Base-by-base conservation (phyloP, 371 early-diverging fungal species). In the Rhizopus sp. region DNA sequence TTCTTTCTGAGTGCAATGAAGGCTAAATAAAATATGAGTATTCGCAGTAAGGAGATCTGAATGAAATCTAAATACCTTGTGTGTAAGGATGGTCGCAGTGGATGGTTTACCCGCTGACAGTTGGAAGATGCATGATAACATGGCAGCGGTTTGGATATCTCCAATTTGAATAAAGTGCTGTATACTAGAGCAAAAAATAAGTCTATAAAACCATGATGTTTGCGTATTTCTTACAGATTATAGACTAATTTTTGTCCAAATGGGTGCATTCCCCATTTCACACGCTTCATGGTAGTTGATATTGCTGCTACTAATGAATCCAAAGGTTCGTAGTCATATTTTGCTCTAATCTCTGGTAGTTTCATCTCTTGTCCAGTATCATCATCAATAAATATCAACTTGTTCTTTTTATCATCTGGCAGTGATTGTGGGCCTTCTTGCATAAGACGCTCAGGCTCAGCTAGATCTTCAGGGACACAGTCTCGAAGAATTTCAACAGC, bases 121-220 rank as follows among this genome's bases (percentile, higher is more conserved):
- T 52, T 66, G 62, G 50, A 95, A 85, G 8, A 89, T 87, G 61
- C 93, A 93, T 2, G 88, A 77, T 5, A 95, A 72, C 69, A 95
- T 73, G 0, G 93, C 93, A 44, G 91, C 79, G 41, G 90, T 91
- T 67, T 95, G 95, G 31, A 92, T 80, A 72, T 95, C 94, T 7
- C 92, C 90, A 41, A 80, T 72, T 5, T 65, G 63, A 59, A 86
- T 82, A 60, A 88, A 81, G 59, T 88, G 82, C 0, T 79, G 64
- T 32, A 93, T 64, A 34, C 90, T 91, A 37, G 13, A 37, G 38
- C 7, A 37, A 37, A 37, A 37, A 37, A 37, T 13, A 37, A 2
- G 10, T 37, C 15, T 10, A 42, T 6, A 1, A n/a, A 42, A 42
- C 42, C 10, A 23, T 10, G 16, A 55, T 50, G 54, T 41, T 6